Evolutionary conservation across 2,329 filamentous ascomycete species (phyloP), one percentile per base, ranked within the genome.

Genomic region (Neopestalotiopsis rosae): DNA sequence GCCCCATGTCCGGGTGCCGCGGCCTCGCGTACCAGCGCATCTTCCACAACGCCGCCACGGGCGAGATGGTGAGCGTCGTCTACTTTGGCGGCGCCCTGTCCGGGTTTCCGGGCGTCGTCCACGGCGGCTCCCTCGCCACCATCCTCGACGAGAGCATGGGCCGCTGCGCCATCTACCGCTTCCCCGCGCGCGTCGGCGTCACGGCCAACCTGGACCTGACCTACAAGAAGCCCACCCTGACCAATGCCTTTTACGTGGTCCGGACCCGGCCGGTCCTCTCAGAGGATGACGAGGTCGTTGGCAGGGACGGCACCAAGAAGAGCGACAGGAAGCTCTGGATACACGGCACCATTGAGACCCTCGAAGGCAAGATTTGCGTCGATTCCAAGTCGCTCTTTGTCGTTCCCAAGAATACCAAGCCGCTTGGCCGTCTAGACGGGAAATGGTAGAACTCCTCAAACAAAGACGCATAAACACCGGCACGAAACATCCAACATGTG

Each of bases 61-160:
- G 88, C 72, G 87, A 89, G 73, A 78, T 89, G 42, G 81, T 91
- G 12, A 87, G 85, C 64, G 84, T 94, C n/a, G 82, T 94, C 4
- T 92, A 86, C 83, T 85, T 94, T 67, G 93, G 92, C 6, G 78
- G 83, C n/a, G 87, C 84, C 1, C 76, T 91, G 24, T 83, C 86
- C 62, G 92, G 93, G 4, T 95, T 91, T 91, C 92, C 92, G 1
- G 86, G 87, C 13, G 84, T 92, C 56, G 89, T 90, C 65, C 92
- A 95, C 80, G 92, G 92, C 67, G 92, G 92, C 14, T 84, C 86
- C 6, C 84, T 92, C 63, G 91, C 90, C 7, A 94, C 90, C 0
- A 78, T 93, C 3, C 80, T 94, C 49, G 88, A 93, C 77, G 92
- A 94, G 81, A 87, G 86, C 65, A 83, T 93, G 70, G 89, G 89